Evolutionary conservation across 192 early-diverging fungal genomes (phyloP).

Genomic region (Coemansia sp.): DNA sequence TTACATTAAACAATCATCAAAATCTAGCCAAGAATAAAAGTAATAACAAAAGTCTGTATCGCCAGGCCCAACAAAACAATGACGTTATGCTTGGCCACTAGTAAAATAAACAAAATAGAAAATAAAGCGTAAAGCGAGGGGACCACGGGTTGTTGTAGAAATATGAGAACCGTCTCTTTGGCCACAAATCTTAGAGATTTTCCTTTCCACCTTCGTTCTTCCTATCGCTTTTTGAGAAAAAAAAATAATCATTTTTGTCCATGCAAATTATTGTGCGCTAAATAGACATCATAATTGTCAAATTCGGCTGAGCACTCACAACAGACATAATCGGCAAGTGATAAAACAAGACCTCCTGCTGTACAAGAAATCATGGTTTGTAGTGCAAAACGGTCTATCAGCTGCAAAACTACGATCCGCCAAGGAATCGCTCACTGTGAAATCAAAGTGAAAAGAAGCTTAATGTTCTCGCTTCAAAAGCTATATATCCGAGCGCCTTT

Average conservation of each 20-base stretch:
- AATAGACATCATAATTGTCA: constrained; percentile 23
- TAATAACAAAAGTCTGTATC: too few species aligned
- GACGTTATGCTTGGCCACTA: too few species aligned
- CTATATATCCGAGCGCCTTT: not conserved
- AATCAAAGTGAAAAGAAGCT: not conserved
- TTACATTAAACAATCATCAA: not conserved
- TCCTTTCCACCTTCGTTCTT: too few species aligned
- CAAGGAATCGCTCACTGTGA: not conserved
- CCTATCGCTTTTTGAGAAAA: too few species aligned
- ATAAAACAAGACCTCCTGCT: not conserved
- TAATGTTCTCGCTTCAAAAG: not conserved
- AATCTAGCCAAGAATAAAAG: too few species aligned
- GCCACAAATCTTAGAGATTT: too few species aligned
- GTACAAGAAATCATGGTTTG: not conserved
- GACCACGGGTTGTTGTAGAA: too few species aligned
- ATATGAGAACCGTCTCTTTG: too few species aligned
- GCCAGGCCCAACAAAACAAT: too few species aligned
- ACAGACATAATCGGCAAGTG: constrained; percentile 7
- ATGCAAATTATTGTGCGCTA: constrained; percentile 23
- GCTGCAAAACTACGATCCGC: not conserved
- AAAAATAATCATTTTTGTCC: not conserved
- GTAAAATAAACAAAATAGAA: too few species aligned
- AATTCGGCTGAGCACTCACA: constrained; percentile 12
- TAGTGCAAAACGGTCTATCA: not conserved
- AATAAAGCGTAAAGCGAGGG: too few species aligned